Conservation (phyloP, 192 early-diverging fungal species). For the Geranomyces variabilis region DNA sequence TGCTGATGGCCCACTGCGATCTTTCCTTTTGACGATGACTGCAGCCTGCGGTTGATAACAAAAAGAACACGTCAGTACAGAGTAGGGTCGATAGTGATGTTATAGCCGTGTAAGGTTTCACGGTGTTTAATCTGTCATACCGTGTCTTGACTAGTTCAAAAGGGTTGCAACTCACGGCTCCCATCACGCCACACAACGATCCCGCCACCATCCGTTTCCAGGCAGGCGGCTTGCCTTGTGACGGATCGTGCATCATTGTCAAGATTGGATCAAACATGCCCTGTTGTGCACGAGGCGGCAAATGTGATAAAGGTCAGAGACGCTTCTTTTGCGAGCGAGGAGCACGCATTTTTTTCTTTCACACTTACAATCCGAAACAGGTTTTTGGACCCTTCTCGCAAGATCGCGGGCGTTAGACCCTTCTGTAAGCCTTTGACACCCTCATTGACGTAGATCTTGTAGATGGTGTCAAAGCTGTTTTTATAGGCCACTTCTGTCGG, state of each 20-base stretch:
- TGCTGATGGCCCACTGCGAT: constrained; percentile 74
- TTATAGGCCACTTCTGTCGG: constrained; percentile 55
- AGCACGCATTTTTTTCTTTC: neutral
- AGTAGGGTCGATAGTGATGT: too few species aligned
- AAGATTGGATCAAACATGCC: constrained; percentile 77
- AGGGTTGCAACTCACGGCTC: constrained; percentile 73
- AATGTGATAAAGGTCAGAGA: neutral
- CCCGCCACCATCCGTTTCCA: constrained; percentile 81
- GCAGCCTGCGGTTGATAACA: too few species aligned
- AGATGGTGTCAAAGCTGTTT: constrained; percentile 66
- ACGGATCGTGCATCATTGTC: constrained; percentile 59
- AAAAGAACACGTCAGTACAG: too few species aligned
- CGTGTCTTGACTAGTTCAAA: constrained; percentile 77
- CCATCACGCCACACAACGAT: constrained; percentile 73
- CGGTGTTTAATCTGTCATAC: too few species aligned
- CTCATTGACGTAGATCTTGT: constrained; percentile 68
- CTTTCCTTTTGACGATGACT: constrained; percentile 54
- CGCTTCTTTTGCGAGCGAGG: too few species aligned
- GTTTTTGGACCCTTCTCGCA: constrained; percentile 74
- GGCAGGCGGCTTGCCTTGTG: constrained; percentile 57
- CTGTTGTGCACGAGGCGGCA: too few species aligned
- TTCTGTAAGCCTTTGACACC: constrained; percentile 73
- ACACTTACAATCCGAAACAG: constrained; percentile 66
- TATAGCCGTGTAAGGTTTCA: too few species aligned
- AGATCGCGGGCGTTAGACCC: constrained; percentile 70